Evolutionary conservation across 2,329 filamentous ascomycete species (phyloP).

Genomic region (Ophiostoma sp.): DNA sequence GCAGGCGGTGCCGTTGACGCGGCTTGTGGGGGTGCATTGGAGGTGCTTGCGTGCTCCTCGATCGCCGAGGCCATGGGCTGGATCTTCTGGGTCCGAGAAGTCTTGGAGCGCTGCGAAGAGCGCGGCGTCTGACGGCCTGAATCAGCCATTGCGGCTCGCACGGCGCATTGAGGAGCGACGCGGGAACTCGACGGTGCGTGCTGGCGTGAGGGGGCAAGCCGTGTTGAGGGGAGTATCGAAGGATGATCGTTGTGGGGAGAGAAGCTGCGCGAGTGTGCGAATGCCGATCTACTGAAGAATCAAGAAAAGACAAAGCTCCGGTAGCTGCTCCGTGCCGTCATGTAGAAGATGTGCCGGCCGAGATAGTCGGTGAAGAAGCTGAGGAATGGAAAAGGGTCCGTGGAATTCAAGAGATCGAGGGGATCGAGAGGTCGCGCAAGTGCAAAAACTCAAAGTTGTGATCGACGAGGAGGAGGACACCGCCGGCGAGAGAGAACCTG

Average conservation of each 20-base stretch:
- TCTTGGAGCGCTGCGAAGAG: slow-evolving; percentile 40
- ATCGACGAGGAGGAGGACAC: slow-evolving; percentile 10
- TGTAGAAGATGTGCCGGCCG: not conserved
- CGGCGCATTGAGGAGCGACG: slow-evolving; percentile 28
- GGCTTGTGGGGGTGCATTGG: slow-evolving; percentile 17
- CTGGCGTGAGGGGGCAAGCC: too few relatives aligned
- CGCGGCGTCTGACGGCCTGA: slow-evolving; percentile 33
- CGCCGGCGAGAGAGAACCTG: slow-evolving; percentile 3
- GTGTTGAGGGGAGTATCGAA: not conserved
- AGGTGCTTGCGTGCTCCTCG: slow-evolving; percentile 6
- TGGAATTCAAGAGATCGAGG: not conserved
- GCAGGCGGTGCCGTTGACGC: not conserved
- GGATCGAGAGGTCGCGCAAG: not conserved
- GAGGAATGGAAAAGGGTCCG: not conserved
- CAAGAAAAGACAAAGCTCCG: not conserved
- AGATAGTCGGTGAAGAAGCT: slow-evolving; percentile 6
- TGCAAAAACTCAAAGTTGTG: not conserved
- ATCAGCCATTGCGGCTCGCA: slow-evolving; percentile 41
- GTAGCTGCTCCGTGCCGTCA: not conserved
- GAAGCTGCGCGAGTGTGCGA: not conserved
- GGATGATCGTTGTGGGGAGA: slow-evolving; percentile 9
- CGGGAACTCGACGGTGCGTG: not conserved
- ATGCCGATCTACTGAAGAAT: slow-evolving; percentile 6
- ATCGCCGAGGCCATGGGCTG: not conserved
- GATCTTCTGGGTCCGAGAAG: slow-evolving; percentile 47